phyloP scores from a whole-genome alignment of 495 filamentous ascomycete species.

The Aspergillus heteromorphus region DNA sequence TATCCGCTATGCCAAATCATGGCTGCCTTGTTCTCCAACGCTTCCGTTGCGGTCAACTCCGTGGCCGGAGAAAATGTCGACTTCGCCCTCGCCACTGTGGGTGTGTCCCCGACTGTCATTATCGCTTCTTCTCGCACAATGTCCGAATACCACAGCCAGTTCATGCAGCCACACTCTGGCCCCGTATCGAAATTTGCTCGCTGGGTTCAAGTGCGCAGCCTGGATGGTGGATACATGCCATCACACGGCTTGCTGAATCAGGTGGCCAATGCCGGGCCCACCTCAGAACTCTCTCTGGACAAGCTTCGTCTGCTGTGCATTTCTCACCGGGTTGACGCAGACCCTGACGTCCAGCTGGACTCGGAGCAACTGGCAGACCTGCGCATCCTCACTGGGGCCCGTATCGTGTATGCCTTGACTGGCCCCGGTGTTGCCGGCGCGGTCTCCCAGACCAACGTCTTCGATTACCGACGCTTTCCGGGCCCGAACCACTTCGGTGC shows the following conservation, averaged over 20 bases:
- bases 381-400: constrained; percentile 70
- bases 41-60: constrained; percentile 83
- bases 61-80: constrained; percentile 68
- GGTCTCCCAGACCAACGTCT: constrained; percentile 73
- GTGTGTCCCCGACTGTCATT: constrained; percentile 76
- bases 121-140: constrained; percentile 73
- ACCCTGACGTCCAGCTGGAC: constrained; percentile 43
- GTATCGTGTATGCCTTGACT: constrained; percentile 81
- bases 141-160: constrained; percentile 54
- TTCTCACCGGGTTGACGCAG: constrained; percentile 33
- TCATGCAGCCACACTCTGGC: constrained; percentile 46
- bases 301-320: constrained; percentile 58
- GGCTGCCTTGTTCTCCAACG: constrained; percentile 74
- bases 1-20: constrained; percentile 79
- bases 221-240: constrained; percentile 66
- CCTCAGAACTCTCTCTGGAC: constrained; percentile 58
- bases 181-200: constrained; percentile 54
- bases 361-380: constrained; percentile 70
- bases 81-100: constrained; percentile 63
- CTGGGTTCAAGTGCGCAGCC: constrained; percentile 60
- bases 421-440: constrained; percentile 79
- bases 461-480: constrained; percentile 69
- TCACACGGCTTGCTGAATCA: constrained; percentile 38
- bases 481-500: constrained; percentile 71
- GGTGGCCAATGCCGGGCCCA: constrained; percentile 52